These are phyloP conservation scores for Pseudotsuga menziesii DNA, from an alignment of 75 land plant genomes.

Conservation along the genomic window DNA sequence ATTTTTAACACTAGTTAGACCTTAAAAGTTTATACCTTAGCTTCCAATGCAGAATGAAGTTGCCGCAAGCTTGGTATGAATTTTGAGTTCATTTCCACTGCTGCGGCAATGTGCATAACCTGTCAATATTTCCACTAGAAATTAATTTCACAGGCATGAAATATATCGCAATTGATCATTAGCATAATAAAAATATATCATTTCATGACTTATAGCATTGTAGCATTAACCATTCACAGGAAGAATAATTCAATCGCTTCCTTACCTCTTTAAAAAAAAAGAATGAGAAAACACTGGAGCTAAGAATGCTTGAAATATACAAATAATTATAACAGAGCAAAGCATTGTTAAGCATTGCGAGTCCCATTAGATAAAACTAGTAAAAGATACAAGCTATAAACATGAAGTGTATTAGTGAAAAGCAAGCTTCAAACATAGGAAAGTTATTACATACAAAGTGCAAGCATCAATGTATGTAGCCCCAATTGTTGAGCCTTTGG, in stretches of 20 bases:
- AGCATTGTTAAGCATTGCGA: too few species aligned
- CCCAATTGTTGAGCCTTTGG: too few species aligned
- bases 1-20: neutral
- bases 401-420: too few species aligned
- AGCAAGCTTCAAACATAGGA: too few species aligned
- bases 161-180: neutral
- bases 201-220: neutral
- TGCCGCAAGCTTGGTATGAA: slow-evolving; percentile 76
- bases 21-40: slow-evolving; percentile 26
- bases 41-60: slow-evolving; percentile 49
- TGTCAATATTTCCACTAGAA: slow-evolving; percentile 20
- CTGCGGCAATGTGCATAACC: slow-evolving; percentile 99
- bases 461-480: too few species aligned
- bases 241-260: neutral
- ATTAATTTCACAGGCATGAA: neutral
- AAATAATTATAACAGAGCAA: neutral
- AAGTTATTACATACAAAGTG: too few species aligned
- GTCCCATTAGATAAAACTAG: too few species aligned
- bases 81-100: slow-evolving; percentile 71
- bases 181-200: neutral
- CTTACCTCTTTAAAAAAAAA: neutral
- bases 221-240: neutral
- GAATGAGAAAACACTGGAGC: neutral
- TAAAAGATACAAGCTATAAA: too few species aligned
- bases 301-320: neutral